phyloP scores from a whole-genome alignment of 2,329 filamentous ascomycete genomes.

The Curvularia sp. region DNA sequence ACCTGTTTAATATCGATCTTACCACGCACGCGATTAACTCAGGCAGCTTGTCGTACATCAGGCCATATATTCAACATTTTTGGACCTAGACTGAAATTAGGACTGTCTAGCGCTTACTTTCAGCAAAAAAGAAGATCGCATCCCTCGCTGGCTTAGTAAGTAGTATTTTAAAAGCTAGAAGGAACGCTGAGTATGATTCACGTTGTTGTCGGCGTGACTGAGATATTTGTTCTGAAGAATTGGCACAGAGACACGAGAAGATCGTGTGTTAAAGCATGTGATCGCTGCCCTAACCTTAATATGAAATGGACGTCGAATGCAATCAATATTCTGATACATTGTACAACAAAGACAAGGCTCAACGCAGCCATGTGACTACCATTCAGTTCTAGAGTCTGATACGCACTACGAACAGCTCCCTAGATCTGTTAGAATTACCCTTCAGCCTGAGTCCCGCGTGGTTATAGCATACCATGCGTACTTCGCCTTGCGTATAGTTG shows the following conservation, averaged over 20 bases:
- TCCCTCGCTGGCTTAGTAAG: not conserved
- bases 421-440: not conserved
- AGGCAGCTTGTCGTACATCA: not conserved
- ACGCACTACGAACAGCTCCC: not conserved
- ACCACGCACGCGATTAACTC: not conserved
- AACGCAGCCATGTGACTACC: not conserved
- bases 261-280: not conserved
- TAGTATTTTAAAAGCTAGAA: not conserved
- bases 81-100: too few species aligned
- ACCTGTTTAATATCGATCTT: not conserved
- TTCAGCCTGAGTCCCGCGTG: not conserved
- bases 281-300: not conserved
- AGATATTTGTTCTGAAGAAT: not conserved
- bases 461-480: not conserved
- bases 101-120: not conserved
- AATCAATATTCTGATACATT: not conserved
- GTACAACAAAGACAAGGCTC: not conserved
- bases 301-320: not conserved
- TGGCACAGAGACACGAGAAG: not conserved
- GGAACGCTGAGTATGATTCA: not conserved
- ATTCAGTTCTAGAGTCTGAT: not conserved
- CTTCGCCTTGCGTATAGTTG: not conserved
- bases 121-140: not conserved
- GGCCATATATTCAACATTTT: not conserved
- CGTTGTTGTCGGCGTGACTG: not conserved